phyloP scores from a whole-genome alignment of 371 early-diverging fungal genomes.

The Lichtheimia ramosa region DNA sequence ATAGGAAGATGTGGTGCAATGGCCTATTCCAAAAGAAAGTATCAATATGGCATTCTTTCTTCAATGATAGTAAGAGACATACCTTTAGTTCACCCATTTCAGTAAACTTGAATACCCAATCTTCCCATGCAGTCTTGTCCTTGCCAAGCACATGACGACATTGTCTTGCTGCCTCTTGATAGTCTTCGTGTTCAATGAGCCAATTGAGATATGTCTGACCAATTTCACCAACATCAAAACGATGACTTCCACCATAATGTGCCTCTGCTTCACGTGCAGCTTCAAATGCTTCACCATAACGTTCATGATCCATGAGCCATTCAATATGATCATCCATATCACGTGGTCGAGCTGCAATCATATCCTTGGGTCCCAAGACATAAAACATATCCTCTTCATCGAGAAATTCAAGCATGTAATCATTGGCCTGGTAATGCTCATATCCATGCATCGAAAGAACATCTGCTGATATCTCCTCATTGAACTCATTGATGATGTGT shows the following conservation, averaged over 20 bases:
- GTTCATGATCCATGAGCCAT: constrained; percentile 80
- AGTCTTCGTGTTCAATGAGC: constrained; percentile 70
- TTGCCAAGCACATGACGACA: constrained; percentile 72
- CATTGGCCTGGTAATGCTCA: constrained; percentile 87
- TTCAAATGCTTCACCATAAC: constrained; percentile 80
- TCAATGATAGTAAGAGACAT: not conserved
- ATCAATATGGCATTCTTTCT: not conserved
- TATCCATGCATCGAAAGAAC: constrained; percentile 80
- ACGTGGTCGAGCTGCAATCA: constrained; percentile 85
- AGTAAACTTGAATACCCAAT: constrained; percentile 85
- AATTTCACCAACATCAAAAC: constrained; percentile 68
- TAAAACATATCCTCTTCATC: constrained; percentile 74
- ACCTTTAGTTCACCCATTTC: constrained; percentile 71
- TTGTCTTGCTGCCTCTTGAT: constrained; percentile 70
- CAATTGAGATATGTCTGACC: constrained; percentile 82
- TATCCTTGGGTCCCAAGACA: constrained; percentile 89
- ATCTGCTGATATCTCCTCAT: constrained; percentile 86
- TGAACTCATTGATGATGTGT: constrained; percentile 78
- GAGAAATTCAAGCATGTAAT: constrained; percentile 76
- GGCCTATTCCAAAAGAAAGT: constrained; percentile 31
- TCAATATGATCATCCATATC: constrained; percentile 90
- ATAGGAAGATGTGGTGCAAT: constrained; percentile 81
- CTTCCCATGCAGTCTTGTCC: constrained; percentile 82
- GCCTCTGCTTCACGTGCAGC: constrained; percentile 52
- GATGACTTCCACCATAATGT: constrained; percentile 45